Evolutionary conservation across 768 basidiomycete genomes (phyloP).

Genomic region (Suillus plorans): DNA sequence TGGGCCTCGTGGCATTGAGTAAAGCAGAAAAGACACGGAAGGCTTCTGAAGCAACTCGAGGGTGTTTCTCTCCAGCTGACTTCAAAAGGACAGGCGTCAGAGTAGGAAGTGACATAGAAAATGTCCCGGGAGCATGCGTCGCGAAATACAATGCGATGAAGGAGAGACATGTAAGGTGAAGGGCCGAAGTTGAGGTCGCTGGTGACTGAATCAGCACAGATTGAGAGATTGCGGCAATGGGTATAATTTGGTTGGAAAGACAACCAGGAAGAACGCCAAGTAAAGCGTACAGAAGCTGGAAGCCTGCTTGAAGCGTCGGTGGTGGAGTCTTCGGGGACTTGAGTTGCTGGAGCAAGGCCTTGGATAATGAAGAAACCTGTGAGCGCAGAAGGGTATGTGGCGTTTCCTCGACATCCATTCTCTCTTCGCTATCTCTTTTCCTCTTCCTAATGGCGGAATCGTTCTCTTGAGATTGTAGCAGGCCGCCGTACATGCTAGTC

Average conservation of each 20-base stretch:
- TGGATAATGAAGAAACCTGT: slow-evolving; percentile 78
- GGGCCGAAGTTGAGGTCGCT: slow-evolving; percentile 73
- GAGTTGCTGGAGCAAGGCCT: slow-evolving; percentile 82
- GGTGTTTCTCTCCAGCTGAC: slow-evolving; percentile 78
- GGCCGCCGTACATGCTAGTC: slow-evolving; percentile 75
- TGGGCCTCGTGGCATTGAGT: slow-evolving; percentile 70
- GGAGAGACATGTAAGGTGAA: slow-evolving; percentile 81
- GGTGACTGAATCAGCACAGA: slow-evolving; percentile 64
- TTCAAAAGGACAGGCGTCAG: slow-evolving; percentile 76
- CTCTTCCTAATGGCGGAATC: slow-evolving; percentile 57
- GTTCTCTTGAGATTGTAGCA: slow-evolving; percentile 50
- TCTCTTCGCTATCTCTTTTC: slow-evolving; percentile 74
- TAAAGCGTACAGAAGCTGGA: slow-evolving; percentile 72
- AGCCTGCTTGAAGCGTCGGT: slow-evolving; percentile 81
- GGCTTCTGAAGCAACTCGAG: slow-evolving; percentile 83
- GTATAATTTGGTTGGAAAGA: slow-evolving; percentile 63
- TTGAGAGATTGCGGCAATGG: slow-evolving; percentile 65
- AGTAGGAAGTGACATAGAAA: slow-evolving; percentile 55
- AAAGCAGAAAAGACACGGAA: slow-evolving; percentile 87
- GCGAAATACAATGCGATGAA: slow-evolving; percentile 87
- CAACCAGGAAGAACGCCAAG: slow-evolving; percentile 83
- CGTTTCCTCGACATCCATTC: slow-evolving; percentile 72
- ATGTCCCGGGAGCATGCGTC: slow-evolving; percentile 57
- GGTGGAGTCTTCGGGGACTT: slow-evolving; percentile 77
- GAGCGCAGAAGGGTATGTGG: slow-evolving; percentile 69